Conservation (phyloP, 352 stramenopile genomes). For the Thalassiosira gravida region DNA sequence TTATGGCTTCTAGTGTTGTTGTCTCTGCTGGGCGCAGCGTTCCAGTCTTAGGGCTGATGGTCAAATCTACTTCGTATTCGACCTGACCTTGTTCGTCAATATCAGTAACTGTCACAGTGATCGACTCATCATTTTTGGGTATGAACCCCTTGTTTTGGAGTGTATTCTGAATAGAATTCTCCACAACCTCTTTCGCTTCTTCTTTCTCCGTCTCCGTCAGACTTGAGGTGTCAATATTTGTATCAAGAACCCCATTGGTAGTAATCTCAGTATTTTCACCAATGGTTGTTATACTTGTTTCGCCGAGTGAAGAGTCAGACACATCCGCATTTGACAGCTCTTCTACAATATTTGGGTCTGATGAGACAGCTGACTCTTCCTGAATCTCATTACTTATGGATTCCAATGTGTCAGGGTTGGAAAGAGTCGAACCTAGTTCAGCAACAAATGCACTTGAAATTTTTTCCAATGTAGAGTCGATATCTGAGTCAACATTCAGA, state of each 20-base stretch:
- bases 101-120: slow-evolving; percentile 23
- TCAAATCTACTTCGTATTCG: slow-evolving; percentile 21
- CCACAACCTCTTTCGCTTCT: slow-evolving; percentile 12
- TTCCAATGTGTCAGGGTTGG: background rate
- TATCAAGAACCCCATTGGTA: slow-evolving; percentile 5
- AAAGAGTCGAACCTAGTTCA: slow-evolving; percentile 1
- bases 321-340: slow-evolving; percentile 7
- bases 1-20: slow-evolving; percentile 17
- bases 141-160: slow-evolving; percentile 22
- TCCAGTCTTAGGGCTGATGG: background rate
- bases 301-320: slow-evolving; percentile 5
- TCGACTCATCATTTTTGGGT: background rate
- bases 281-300: slow-evolving; percentile 3
- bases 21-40: background rate
- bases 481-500: slow-evolving; percentile 9
- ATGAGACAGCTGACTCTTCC: slow-evolving; percentile 7
- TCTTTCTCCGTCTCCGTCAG: slow-evolving; percentile 13
- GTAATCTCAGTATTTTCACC: slow-evolving; percentile 6
- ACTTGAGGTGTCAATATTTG: slow-evolving; percentile 17
- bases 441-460: background rate
- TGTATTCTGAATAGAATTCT: slow-evolving; percentile 13
- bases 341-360: slow-evolving; percentile 5
- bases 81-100: slow-evolving; percentile 32
- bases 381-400: slow-evolving; percentile 4
- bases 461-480: slow-evolving; percentile 3